Evolutionary conservation across 176 grass and related monocot genomes (phyloP).

Genomic region (Bolboschoenus planiculmis): DNA sequence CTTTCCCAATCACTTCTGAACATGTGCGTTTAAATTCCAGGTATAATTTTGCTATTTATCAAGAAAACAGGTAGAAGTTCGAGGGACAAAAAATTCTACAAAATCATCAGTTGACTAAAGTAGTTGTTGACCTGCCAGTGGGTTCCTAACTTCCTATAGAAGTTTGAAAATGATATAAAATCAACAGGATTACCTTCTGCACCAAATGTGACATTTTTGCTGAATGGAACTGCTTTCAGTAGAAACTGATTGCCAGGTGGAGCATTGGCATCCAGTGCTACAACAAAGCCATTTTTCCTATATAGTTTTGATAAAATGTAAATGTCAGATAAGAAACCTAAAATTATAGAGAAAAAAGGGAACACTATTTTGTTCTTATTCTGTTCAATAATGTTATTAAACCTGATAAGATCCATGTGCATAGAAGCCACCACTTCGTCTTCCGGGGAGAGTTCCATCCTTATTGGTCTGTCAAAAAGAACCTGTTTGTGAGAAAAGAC

Average conservation of each 20-base stretch:
- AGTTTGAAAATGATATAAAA: background rate
- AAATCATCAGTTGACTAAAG: background rate
- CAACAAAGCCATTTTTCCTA: conserved; percentile 89
- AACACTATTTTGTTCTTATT: background rate
- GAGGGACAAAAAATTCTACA: background rate
- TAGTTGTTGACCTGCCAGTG: background rate
- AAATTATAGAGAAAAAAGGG: background rate
- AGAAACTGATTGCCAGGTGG: conserved; percentile 70
- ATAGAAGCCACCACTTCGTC: conserved; percentile 90
- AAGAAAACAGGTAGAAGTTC: background rate
- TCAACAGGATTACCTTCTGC: conserved; percentile 50
- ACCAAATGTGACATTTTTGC: conserved; percentile 92
- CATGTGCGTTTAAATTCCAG: background rate
- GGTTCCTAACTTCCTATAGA: conserved; percentile 4
- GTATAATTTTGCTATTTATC: background rate
- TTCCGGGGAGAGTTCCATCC: conserved; percentile 88
- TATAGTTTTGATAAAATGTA: conserved; percentile 24
- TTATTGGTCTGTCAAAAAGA: conserved; percentile 58
- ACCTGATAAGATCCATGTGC: conserved; percentile 90
- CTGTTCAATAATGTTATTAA: conserved; percentile 8
- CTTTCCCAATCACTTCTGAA: background rate
- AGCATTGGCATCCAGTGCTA: conserved; percentile 73
- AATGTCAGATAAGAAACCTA: conserved; percentile 2
- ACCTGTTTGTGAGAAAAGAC: conserved; percentile 7
- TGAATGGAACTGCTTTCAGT: conserved; percentile 91